These are phyloP conservation scores for Tuber aestivum DNA, from an alignment of 495 filamentous ascomycete genomes.

Conservation along the genomic window DNA sequence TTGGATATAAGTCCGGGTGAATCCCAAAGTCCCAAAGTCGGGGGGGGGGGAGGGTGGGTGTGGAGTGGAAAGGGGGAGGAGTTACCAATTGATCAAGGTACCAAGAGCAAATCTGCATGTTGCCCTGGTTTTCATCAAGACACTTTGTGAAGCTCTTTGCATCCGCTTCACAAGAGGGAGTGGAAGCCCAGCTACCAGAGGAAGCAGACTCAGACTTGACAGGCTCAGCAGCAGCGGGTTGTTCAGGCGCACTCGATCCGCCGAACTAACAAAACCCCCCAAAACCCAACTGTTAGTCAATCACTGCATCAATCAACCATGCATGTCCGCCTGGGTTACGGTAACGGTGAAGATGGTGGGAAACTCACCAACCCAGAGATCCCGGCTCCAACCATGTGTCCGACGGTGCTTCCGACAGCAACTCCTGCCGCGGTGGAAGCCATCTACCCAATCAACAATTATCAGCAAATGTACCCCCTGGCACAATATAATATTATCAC, in stretches of 20 bases:
- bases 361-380: slow-evolving; percentile 38
- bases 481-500: slow-evolving; percentile 6
- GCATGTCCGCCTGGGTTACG: slow-evolving; percentile 12
- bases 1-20: background rate
- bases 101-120: slow-evolving; percentile 95
- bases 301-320: slow-evolving; percentile 24
- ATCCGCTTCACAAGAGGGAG: slow-evolving; percentile 65
- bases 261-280: slow-evolving; percentile 46
- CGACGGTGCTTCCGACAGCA: slow-evolving; percentile 87
- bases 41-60: background rate
- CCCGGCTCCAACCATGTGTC: slow-evolving; percentile 74
- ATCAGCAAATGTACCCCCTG: slow-evolving; percentile 1
- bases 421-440: slow-evolving; percentile 89
- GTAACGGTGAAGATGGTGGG: background rate
- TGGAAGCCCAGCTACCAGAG: slow-evolving; percentile 45
- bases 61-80: background rate
- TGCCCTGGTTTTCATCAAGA: slow-evolving; percentile 87
- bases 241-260: slow-evolving; percentile 59
- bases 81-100: slow-evolving; percentile 85
- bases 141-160: slow-evolving; percentile 84
- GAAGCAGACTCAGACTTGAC: slow-evolving; percentile 45
- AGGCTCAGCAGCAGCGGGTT: slow-evolving; percentile 46
- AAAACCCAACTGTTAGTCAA: slow-evolving; percentile 53
- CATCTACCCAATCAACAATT: slow-evolving; percentile 49
- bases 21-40: background rate